Percentiles rank a stretch among this genome's conserved stretches.
Conservation (phyloP, 306 rosid species). For the Cucurbita maxima region DNA sequence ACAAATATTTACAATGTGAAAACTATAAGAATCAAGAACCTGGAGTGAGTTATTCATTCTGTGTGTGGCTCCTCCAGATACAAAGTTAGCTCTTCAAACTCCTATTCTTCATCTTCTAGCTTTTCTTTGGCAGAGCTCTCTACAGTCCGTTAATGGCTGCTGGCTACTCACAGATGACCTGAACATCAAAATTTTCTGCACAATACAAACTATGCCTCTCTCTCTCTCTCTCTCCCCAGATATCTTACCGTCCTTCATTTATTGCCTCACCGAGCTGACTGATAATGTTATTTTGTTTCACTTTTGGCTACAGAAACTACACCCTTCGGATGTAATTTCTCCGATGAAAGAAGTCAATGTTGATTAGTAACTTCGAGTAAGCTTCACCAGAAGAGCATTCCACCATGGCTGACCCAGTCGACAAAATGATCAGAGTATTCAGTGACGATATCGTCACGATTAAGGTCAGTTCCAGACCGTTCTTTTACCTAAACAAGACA, state of each 20-base stretch:
- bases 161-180: slow-evolving; percentile 1
- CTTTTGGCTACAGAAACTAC: slow-evolving; percentile 18
- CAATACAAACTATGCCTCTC: background rate
- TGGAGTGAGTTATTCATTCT: background rate
- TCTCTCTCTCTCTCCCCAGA: background rate
- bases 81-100: slow-evolving; percentile 1
- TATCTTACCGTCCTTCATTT: slow-evolving; percentile 26
- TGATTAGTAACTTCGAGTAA: slow-evolving; percentile 5
- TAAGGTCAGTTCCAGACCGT: slow-evolving; percentile 19
- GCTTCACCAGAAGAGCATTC: slow-evolving; percentile 17
- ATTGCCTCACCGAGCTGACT: slow-evolving; percentile 1
- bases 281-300: background rate
- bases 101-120: background rate
- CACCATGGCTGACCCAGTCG: slow-evolving; percentile 33
- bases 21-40: slow-evolving; percentile 8
- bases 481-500: slow-evolving; percentile 2
- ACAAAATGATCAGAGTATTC: slow-evolving; percentile 23
- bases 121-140: background rate
- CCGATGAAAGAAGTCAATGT: slow-evolving; percentile 3
- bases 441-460: background rate
- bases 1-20: slow-evolving; percentile 2
- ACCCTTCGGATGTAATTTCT: slow-evolving; percentile 43
- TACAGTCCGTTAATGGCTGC: background rate
- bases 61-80: slow-evolving; percentile 7
- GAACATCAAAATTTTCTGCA: slow-evolving; percentile 7